These are phyloP conservation scores for Naegleria gruberi DNA, from an alignment of 208 protist species.

Conservation along the genomic window DNA sequence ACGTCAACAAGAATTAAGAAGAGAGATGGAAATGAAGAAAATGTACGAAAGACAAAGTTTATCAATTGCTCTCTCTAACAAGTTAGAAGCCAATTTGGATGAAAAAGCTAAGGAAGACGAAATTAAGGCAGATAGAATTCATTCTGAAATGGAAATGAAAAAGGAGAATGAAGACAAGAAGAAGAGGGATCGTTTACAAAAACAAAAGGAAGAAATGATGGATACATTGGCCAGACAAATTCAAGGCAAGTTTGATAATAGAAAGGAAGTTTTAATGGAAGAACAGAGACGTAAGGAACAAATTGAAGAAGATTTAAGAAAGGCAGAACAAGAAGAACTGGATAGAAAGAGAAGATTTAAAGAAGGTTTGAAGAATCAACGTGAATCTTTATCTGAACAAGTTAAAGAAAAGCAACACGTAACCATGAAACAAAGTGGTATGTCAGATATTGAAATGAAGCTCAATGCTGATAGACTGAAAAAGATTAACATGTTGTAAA, in stretches of 20 bases:
- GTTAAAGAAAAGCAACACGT: not conserved
- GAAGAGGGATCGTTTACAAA: not conserved
- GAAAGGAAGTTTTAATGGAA: not conserved
- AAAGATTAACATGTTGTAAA: not conserved
- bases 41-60: constrained; percentile 11
- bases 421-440: not conserved
- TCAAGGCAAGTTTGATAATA: not conserved
- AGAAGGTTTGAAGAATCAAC: not conserved
- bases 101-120: constrained; percentile 16
- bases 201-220: not conserved
- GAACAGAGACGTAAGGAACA: not conserved
- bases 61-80: not conserved
- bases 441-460: not conserved
- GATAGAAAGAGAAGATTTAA: not conserved
- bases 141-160: not conserved
- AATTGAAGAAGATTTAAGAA: not conserved
- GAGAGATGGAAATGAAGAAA: constrained; percentile 12
- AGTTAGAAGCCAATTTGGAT: not conserved
- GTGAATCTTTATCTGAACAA: not conserved
- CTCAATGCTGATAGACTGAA: not conserved
- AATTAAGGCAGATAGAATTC: not conserved
- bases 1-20: not conserved
- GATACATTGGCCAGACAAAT: not conserved
- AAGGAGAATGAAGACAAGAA: not conserved
- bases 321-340: not conserved